phyloP scores from a whole-genome alignment of 805 yeast genomes.

The Saccharomycopsis sp. region DNA sequence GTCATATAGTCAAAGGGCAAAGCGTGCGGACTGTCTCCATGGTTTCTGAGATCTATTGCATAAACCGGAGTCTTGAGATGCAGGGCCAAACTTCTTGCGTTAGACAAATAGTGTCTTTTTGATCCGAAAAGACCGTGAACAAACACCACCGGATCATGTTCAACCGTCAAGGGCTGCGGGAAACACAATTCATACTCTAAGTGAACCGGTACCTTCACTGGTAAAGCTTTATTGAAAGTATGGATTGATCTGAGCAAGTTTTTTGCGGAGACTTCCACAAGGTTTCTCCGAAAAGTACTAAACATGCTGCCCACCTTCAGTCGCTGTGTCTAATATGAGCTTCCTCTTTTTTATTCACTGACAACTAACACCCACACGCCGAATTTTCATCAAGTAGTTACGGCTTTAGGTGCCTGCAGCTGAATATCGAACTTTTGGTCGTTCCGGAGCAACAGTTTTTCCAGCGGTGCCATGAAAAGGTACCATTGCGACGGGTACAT shows the following conservation, averaged over 20 bases:
- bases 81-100: constrained; percentile 32
- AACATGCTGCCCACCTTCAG: not conserved
- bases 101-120: constrained; percentile 35
- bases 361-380: too few relatives aligned
- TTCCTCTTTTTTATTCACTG: too few relatives aligned
- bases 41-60: constrained; percentile 49
- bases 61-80: constrained; percentile 31
- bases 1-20: constrained; percentile 39
- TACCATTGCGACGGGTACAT: not conserved
- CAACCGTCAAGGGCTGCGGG: constrained; percentile 10
- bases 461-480: not conserved
- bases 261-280: not conserved
- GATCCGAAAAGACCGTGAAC: constrained; percentile 54
- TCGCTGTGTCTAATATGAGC: too few relatives aligned
- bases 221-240: constrained; percentile 1
- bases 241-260: not conserved
- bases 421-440: not conserved
- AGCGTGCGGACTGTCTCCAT: constrained; percentile 43
- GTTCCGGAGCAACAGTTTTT: not conserved
- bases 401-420: not conserved
- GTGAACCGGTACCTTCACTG: constrained; percentile 15
- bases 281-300: not conserved
- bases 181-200: constrained; percentile 12
- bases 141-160: constrained; percentile 35
- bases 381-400: not conserved